These are phyloP conservation scores for Claviceps sp. DNA, from an alignment of 2,329 filamentous ascomycete species.

Conservation along the genomic window DNA sequence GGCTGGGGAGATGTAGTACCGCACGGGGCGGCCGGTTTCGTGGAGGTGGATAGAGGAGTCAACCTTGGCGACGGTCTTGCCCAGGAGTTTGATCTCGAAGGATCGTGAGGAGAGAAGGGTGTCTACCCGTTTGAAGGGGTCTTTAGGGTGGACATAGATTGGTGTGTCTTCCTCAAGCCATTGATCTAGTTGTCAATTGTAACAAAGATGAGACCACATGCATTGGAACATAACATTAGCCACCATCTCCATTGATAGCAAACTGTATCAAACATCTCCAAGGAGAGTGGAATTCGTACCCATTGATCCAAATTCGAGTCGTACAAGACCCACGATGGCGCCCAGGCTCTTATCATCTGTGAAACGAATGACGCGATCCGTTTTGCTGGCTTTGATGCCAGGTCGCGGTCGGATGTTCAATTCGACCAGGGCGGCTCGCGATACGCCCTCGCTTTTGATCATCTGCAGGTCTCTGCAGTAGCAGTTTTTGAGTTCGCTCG, in stretches of 20 bases:
- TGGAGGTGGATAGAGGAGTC: constrained; percentile 37
- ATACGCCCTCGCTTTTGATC: constrained; percentile 13
- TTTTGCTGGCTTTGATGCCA: constrained; percentile 12
- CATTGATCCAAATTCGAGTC: constrained; percentile 23
- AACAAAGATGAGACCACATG: too few relatives aligned
- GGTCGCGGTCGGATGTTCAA: constrained; percentile 16
- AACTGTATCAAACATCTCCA: too few relatives aligned
- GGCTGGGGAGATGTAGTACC: constrained; percentile 46
- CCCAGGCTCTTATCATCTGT: constrained; percentile 22
- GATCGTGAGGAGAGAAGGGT: constrained; percentile 40
- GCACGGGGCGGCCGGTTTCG: constrained; percentile 44
- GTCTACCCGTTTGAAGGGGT: constrained; percentile 53
- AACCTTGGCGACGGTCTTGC: constrained; percentile 32
- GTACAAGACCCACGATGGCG: constrained; percentile 18
- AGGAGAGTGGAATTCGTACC: constrained; percentile 10
- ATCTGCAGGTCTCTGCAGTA: constrained; percentile 14
- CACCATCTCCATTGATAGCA: too few relatives aligned
- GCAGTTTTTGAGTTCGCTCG: constrained; percentile 15
- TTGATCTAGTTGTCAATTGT: constrained; percentile 15
- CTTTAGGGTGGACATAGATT: constrained; percentile 50
- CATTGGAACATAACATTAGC: too few relatives aligned
- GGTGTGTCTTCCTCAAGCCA: constrained; percentile 43
- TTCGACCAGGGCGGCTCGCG: constrained; percentile 17
- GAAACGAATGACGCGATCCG: constrained; percentile 26
- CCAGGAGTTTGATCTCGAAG: constrained; percentile 35